These are phyloP conservation scores for Fusarium sp. DNA, from an alignment of 2,329 filamentous ascomycete genomes.

Conservation along the genomic window DNA sequence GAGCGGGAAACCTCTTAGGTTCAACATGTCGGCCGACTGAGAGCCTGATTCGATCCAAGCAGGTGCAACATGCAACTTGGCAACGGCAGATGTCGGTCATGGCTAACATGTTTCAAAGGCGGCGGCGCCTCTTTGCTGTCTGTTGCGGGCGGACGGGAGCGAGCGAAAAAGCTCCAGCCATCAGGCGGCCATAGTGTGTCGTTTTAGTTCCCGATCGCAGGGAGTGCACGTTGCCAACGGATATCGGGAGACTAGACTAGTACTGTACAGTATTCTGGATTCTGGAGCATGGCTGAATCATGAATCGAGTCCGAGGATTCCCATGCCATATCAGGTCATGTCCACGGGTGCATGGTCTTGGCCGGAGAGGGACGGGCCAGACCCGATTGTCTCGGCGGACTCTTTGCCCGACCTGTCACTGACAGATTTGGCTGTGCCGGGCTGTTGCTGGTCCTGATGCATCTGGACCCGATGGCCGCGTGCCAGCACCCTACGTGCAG, in stretches of 20 bases:
- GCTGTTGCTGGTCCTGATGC: neutral
- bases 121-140: neutral
- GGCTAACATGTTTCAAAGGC: too few relatives aligned
- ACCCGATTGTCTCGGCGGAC: neutral
- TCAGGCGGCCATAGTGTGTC: neutral
- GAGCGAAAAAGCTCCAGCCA: conserved; percentile 1
- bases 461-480: conserved; percentile 37
- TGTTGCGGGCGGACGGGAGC: neutral
- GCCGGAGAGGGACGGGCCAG: conserved; percentile 3
- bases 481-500: conserved; percentile 39
- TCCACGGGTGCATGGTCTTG: conserved; percentile 10
- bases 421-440: conserved; percentile 14
- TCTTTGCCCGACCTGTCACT: neutral
- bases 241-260: conserved; percentile 26
- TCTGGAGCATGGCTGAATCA: too few relatives aligned
- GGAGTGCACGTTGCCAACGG: conserved; percentile 33
- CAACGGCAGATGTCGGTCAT: neutral
- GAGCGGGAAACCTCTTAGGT: too few relatives aligned
- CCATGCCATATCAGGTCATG: conserved; percentile 10
- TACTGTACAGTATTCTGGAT: too few relatives aligned
- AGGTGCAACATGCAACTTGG: neutral
- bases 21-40: too few relatives aligned
- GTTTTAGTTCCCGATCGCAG: conserved; percentile 26
- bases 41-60: too few relatives aligned
- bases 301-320: too few relatives aligned